phyloP scores from a whole-genome alignment of 805 yeast species.

The Hanseniaspora valbyensis region DNA sequence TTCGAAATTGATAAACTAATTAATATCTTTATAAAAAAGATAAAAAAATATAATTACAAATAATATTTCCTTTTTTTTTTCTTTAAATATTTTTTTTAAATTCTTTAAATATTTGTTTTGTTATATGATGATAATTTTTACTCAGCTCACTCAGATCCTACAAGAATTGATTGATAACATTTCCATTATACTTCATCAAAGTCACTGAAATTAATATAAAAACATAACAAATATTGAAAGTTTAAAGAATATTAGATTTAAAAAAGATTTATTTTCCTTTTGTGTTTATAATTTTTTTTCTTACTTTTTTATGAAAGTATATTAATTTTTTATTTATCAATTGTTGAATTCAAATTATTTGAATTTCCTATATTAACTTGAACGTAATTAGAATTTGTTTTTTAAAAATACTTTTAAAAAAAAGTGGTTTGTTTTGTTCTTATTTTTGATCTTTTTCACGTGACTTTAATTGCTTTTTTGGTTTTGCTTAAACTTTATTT shows the following conservation, averaged over 20 bases:
- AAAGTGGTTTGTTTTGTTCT: no score
- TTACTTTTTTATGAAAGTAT: neutral
- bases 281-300: neutral
- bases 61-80: neutral
- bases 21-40: no score
- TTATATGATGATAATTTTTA: constrained; percentile 16
- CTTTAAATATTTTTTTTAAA: neutral
- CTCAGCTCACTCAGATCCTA: constrained; percentile 16
- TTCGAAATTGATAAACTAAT: constrained; percentile 1
- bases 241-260: neutral
- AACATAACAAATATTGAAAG: neutral
- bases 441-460: neutral
- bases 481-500: no score
- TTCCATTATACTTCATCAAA: constrained; percentile 16
- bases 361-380: no score
- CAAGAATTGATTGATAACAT: constrained; percentile 14
- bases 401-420: no score
- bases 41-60: no score
- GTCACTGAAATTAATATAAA: neutral
- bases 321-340: no score
- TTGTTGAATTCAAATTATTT: no score
- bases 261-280: no score
- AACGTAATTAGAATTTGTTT: no score
- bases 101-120: neutral
- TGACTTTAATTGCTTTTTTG: neutral